phyloP scores from a whole-genome alignment of 805 yeast genomes.

The Candida maris region DNA sequence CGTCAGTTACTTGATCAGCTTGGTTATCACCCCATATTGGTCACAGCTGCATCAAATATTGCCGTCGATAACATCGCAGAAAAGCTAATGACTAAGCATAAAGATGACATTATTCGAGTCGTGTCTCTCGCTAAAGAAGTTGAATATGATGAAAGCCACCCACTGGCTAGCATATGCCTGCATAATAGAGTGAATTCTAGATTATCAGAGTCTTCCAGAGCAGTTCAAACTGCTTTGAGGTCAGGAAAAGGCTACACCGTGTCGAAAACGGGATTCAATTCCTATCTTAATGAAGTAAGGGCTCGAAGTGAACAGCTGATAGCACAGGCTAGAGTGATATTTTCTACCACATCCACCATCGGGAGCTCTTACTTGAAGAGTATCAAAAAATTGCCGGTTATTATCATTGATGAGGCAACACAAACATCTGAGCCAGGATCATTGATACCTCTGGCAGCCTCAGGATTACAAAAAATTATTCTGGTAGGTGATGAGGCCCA shows the following conservation, averaged over 20 bases:
- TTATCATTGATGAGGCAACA: slow-evolving; percentile 76
- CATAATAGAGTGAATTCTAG: slow-evolving; percentile 56
- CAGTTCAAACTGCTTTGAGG: slow-evolving; percentile 41
- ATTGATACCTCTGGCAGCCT: slow-evolving; percentile 65
- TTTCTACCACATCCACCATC: slow-evolving; percentile 70
- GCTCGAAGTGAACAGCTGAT: slow-evolving; percentile 47
- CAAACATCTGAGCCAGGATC: slow-evolving; percentile 74
- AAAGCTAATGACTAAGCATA: slow-evolving; percentile 50
- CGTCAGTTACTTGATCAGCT: slow-evolving; percentile 64
- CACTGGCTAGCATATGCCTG: slow-evolving; percentile 55
- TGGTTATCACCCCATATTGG: slow-evolving; percentile 59
- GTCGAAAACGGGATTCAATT: slow-evolving; percentile 45
- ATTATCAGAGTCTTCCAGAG: slow-evolving; percentile 43
- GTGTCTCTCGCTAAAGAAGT: slow-evolving; percentile 57
- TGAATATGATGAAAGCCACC: slow-evolving; percentile 55
- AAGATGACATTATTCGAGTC: slow-evolving; percentile 52
- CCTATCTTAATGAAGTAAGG: slow-evolving; percentile 42
- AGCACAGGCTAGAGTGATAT: slow-evolving; percentile 64
- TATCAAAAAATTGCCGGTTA: slow-evolving; percentile 49
- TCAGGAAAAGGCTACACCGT: slow-evolving; percentile 39
- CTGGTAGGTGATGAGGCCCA: slow-evolving; percentile 80
- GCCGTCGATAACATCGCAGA: slow-evolving; percentile 78
- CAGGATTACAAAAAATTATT: slow-evolving; percentile 62
- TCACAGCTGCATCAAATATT: slow-evolving; percentile 72
- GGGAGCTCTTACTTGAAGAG: slow-evolving; percentile 63